Percentiles rank a stretch among this genome's conserved stretches.
These are phyloP conservation scores for Radiomyces spectabilis DNA, from an alignment of 192 early-diverging fungal genomes.

Conservation along the genomic window DNA sequence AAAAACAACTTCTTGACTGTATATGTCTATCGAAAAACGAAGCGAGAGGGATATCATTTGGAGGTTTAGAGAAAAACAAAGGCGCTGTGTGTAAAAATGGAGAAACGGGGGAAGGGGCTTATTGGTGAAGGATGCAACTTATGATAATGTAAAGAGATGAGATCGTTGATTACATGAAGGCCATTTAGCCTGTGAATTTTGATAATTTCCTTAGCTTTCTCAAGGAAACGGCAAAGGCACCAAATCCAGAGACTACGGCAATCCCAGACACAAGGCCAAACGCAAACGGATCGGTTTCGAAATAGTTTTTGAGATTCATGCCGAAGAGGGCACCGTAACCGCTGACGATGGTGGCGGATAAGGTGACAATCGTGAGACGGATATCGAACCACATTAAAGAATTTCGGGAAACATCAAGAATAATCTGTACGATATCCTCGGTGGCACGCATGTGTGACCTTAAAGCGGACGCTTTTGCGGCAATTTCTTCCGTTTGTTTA, in stretches of 20 bases:
- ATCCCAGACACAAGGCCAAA: conserved; percentile 56
- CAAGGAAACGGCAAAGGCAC: conserved; percentile 9
- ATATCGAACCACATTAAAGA: conserved; percentile 80
- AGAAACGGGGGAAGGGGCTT: too few relatives aligned
- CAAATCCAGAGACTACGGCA: conserved; percentile 25
- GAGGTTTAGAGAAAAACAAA: too few relatives aligned
- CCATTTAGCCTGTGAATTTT: too few relatives aligned
- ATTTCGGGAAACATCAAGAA: conserved; percentile 81
- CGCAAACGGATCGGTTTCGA: conserved; percentile 62
- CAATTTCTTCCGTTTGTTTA: conserved; percentile 80
- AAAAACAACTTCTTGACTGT: too few relatives aligned
- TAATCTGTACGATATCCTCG: conserved; percentile 79
- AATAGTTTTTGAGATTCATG: conserved; percentile 78
- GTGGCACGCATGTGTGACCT: conserved; percentile 68
- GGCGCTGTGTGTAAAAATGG: too few relatives aligned
- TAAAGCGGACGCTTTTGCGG: conserved; percentile 60
- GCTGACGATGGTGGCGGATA: conserved; percentile 50
- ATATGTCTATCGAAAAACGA: too few relatives aligned
- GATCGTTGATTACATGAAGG: too few relatives aligned
- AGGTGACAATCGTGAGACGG: conserved; percentile 69
- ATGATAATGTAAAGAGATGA: too few relatives aligned
- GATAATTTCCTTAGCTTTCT: conserved; percentile 10
- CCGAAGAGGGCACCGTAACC: conserved; percentile 72
- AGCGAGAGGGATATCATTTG: too few relatives aligned
- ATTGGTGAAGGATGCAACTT: too few relatives aligned